These are phyloP conservation scores for Arachis stenosperma DNA, from an alignment of 306 rosid species.

Conservation along the genomic window DNA sequence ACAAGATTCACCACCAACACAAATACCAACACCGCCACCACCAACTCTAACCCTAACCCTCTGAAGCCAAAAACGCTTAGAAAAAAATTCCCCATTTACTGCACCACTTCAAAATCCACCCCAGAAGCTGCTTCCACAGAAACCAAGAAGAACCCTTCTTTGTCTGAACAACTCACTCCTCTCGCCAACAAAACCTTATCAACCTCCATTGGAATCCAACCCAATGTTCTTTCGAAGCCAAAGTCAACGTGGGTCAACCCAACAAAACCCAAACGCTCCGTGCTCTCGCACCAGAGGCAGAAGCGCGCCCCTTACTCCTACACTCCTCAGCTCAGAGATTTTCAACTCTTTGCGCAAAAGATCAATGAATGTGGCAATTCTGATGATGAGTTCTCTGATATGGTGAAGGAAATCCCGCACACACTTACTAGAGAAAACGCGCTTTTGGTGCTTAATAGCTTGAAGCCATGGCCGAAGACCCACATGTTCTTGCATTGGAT, in stretches of 20 bases:
- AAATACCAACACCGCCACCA: slow-evolving; percentile 29
- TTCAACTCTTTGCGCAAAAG: slow-evolving; percentile 60
- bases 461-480: slow-evolving; percentile 90
- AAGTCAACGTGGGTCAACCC: slow-evolving; percentile 94
- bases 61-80: slow-evolving; percentile 23
- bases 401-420: slow-evolving; percentile 65
- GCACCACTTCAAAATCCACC: slow-evolving; percentile 52
- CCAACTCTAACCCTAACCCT: slow-evolving; percentile 5
- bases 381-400: slow-evolving; percentile 56
- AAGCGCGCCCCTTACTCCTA: slow-evolving; percentile 58
- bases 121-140: slow-evolving; percentile 44
- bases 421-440: slow-evolving; percentile 70
- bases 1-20: slow-evolving; percentile 55
- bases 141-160: slow-evolving; percentile 55
- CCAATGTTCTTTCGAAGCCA: slow-evolving; percentile 63
- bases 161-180: slow-evolving; percentile 84
- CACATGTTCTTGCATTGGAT: slow-evolving; percentile 75
- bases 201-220: slow-evolving; percentile 36
- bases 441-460: slow-evolving; percentile 75
- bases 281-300: slow-evolving; percentile 68
- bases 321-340: slow-evolving; percentile 68
- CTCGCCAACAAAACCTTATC: slow-evolving; percentile 65
- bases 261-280: slow-evolving; percentile 69
- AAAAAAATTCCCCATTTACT: slow-evolving; percentile 48
- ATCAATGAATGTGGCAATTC: slow-evolving; percentile 59